Evolutionary conservation across 257 asterid species (phyloP).

Genomic region (Linderniella brevidens): DNA sequence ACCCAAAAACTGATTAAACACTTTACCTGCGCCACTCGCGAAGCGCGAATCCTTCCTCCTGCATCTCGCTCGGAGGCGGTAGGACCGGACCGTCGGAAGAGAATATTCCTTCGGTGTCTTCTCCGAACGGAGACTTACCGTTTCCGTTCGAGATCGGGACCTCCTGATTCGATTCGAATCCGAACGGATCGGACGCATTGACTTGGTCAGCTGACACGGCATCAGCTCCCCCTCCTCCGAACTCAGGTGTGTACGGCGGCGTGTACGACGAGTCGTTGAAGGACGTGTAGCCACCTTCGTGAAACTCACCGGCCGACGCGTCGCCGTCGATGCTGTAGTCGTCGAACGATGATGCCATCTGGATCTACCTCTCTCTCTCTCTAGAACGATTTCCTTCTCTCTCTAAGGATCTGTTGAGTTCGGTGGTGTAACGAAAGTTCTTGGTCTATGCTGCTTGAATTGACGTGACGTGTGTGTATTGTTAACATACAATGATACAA

Average conservation of each 20-base stretch:
- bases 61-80: slow-evolving; percentile 75
- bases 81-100: slow-evolving; percentile 75
- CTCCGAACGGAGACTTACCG: slow-evolving; percentile 28
- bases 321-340: slow-evolving; percentile 55
- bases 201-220: slow-evolving; percentile 50
- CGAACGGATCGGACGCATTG: slow-evolving; percentile 62
- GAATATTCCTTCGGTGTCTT: slow-evolving; percentile 47
- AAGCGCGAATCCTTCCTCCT: slow-evolving; percentile 69
- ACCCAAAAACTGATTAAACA: not conserved
- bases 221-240: slow-evolving; percentile 24
- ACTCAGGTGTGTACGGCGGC: slow-evolving; percentile 30
- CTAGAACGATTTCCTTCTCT: no score
- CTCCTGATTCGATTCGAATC: slow-evolving; percentile 32
- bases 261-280: slow-evolving; percentile 37
- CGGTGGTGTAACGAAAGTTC: no score
- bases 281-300: slow-evolving; percentile 38
- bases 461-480: no score
- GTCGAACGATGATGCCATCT: slow-evolving; percentile 33
- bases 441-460: no score
- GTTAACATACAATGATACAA: no score
- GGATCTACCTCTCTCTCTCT: no score
- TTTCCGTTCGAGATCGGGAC: slow-evolving; percentile 58
- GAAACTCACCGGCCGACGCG: slow-evolving; percentile 29
- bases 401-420: no score
- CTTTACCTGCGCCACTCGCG: slow-evolving; percentile 86